Percentiles rank a stretch among this genome's conserved stretches.
Conservation (phyloP, 257 asterid species). For the Solanum virginianum region DNA sequence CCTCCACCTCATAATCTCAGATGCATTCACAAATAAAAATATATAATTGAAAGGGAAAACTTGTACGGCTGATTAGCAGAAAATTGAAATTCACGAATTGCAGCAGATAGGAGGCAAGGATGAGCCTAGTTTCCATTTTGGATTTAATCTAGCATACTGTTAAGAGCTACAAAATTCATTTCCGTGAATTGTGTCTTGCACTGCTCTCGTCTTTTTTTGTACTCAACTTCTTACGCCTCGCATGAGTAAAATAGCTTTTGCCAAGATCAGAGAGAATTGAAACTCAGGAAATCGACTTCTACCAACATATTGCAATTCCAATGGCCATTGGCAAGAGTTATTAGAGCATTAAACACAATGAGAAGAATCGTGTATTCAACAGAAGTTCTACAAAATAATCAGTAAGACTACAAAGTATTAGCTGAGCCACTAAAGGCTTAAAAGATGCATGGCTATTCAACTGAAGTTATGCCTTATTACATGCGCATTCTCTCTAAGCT, state of each 20-base stretch:
- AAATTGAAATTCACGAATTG: background rate
- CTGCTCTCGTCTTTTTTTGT: background rate
- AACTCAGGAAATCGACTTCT: background rate
- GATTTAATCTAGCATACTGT: background rate
- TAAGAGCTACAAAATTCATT: background rate
- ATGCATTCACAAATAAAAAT: background rate
- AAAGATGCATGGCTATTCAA: background rate
- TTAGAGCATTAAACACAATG: background rate
- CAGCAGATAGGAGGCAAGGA: background rate
- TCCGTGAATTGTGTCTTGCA: background rate
- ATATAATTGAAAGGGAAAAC: background rate
- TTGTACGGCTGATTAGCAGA: background rate
- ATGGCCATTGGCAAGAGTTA: background rate
- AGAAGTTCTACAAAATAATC: background rate
- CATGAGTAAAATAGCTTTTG: background rate
- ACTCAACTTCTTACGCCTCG: background rate
- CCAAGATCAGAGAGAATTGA: background rate
- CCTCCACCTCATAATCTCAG: background rate
- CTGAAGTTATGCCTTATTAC: background rate
- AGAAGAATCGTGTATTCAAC: background rate
- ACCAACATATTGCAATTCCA: background rate
- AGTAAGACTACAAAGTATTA: background rate
- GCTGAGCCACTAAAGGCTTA: background rate
- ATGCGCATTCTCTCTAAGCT: background rate
- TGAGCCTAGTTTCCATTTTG: background rate